Base-by-base conservation (phyloP, 2,329 filamentous ascomycete species). In the Hypomyces perniciosus region DNA sequence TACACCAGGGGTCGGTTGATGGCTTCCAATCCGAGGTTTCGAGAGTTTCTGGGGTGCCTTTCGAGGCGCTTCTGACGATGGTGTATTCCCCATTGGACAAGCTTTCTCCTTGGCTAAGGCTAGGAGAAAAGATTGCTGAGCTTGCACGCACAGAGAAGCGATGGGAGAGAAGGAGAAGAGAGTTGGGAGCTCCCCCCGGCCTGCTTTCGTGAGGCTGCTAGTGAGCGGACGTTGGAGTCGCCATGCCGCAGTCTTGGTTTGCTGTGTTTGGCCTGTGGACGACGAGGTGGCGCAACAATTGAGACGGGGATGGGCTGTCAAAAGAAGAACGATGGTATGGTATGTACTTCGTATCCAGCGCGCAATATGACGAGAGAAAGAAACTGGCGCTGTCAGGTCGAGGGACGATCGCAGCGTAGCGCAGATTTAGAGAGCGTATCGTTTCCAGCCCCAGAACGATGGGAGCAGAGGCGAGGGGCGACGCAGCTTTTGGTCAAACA, bases 81-180 rank as follows among this genome's bases (percentile, higher is more conserved):
- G 64, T 42, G 68, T 64, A 61, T 80, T 80, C 49, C 77, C 77
- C 77, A 80, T 80, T n/a, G 42, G 31, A 39, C 52, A 35, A 56
- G 48, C 52, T 46, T 28, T 35, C 12, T 54, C 44, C 9, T 4
- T 20, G 12, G 44, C 5, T 13, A 8, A 13, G 13, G 43, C 9
- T 33, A 34, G 35, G 33, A 28, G 35, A 33, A 28, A 30, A 10
- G 13, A 35, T 5, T 43, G 28, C 34, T 13, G n/a, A 39, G n/a
- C 13, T 33, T 40, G 35, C 41, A 27, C 8, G 41, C 29, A 39
- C 28, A 50, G 29, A 28, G 26, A 45, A 35, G n/a, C 29, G 12
- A 39, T n/a, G 33, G 41, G 34, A 44, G 9, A 44, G 35, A 26
- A 34, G 35, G 37, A 31, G 34, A 42, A 48, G 43, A 42, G 37